Conservation (phyloP, 1,284 basidiomycete species). For the Moniliella sp. region DNA sequence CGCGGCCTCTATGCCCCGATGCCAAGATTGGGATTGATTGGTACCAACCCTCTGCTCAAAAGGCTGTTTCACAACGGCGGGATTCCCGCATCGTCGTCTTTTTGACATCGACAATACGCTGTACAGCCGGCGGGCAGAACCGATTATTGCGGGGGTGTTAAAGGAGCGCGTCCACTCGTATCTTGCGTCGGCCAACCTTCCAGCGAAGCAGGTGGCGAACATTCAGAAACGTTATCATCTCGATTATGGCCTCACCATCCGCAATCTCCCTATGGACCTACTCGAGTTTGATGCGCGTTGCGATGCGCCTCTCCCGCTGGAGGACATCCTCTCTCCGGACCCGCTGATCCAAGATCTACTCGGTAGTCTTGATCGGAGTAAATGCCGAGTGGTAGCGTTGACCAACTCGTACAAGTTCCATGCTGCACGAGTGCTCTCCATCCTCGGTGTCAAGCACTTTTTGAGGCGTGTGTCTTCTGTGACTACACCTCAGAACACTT, state of each 20-base stretch:
- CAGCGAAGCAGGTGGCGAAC: conserved; percentile 47
- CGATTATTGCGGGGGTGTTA: conserved; percentile 63
- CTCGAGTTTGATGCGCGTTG: conserved; percentile 66
- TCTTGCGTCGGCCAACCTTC: conserved; percentile 48
- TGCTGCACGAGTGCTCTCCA: conserved; percentile 54
- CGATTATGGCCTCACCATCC: conserved; percentile 57
- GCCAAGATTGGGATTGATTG: too few species aligned
- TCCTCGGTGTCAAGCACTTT: conserved; percentile 50
- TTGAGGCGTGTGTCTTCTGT: conserved; percentile 62
- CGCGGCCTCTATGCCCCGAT: too few species aligned
- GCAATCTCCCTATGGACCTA: conserved; percentile 61
- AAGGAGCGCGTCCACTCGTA: conserved; percentile 58
- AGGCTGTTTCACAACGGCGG: too few species aligned
- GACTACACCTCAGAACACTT: conserved; percentile 50
- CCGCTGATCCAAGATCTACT: conserved; percentile 47
- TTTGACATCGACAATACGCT: conserved; percentile 69
- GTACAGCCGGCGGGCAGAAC: conserved; percentile 42
- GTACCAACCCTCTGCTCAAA: too few species aligned
- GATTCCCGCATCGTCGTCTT: conserved; percentile 3
- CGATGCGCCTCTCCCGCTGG: conserved; percentile 60
- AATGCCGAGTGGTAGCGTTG: conserved; percentile 39
- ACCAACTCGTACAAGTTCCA: conserved; percentile 40
- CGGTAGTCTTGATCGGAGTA: conserved; percentile 54
- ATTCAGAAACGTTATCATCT: conserved; percentile 56
- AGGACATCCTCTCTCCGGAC: conserved; percentile 53